Evolutionary conservation across 208 protist genomes (phyloP).

Genomic region (Vickermania spadyakhi): DNA sequence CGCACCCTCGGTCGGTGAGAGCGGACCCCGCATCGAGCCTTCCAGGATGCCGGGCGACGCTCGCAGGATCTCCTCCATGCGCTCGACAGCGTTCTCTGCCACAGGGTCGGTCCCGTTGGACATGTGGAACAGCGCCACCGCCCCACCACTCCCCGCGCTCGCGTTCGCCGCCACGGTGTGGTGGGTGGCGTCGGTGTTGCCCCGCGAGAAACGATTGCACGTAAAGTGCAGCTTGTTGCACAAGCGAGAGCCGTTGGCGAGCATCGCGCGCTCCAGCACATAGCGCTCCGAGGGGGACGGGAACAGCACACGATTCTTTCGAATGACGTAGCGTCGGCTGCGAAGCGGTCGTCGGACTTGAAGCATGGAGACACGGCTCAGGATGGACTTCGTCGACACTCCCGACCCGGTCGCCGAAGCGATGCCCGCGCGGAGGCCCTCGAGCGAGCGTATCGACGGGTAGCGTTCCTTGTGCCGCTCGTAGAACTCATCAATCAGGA

Average conservation of each 20-base stretch:
- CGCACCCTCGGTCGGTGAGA: background rate
- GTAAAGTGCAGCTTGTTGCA: background rate
- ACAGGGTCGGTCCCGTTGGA: background rate
- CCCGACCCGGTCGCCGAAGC: background rate
- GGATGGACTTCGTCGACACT: conserved; percentile 20
- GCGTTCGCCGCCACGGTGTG: background rate
- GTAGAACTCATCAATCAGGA: conserved; percentile 89
- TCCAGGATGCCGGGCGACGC: background rate
- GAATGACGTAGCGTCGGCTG: conserved; percentile 42
- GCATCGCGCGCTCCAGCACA: conserved; percentile 16
- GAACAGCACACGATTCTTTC: conserved; percentile 31
- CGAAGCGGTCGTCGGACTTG: conserved; percentile 43
- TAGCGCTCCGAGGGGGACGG: conserved; percentile 26
- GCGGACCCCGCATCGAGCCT: background rate
- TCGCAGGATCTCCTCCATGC: background rate
- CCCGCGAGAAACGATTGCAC: background rate
- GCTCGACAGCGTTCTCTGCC: background rate
- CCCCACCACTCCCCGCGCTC: background rate
- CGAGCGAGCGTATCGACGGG: conserved; percentile 26
- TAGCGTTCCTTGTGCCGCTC: conserved; percentile 44
- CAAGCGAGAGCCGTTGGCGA: background rate
- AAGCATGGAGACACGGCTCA: conserved; percentile 43
- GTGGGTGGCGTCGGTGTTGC: background rate
- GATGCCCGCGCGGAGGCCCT: background rate
- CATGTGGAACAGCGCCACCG: background rate